Evolutionary conservation across 441 rosid genomes (phyloP).

Genomic region (Bruguiera hainesii): DNA sequence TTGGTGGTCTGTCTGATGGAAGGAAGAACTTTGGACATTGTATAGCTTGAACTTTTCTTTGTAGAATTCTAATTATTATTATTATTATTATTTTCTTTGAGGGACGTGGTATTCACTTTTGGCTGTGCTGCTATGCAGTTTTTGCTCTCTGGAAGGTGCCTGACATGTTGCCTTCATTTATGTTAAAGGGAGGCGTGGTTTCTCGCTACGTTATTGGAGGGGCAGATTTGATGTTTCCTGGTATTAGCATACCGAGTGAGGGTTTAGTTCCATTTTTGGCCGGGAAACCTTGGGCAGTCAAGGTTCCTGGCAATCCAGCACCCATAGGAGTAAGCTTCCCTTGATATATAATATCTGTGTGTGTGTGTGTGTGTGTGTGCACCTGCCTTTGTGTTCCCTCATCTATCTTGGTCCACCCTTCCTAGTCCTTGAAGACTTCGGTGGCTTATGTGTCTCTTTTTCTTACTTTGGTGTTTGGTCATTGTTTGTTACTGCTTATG

Average conservation of each 20-base stretch:
- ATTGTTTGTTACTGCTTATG: background rate
- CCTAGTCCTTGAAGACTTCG: no score
- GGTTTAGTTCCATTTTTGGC: conserved; percentile 67
- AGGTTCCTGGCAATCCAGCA: conserved; percentile 91
- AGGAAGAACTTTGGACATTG: no score
- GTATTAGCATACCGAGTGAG: conserved; percentile 59
- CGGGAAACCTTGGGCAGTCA: conserved; percentile 87
- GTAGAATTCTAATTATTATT: background rate
- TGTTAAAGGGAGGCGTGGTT: conserved; percentile 90
- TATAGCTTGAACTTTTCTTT: no score
- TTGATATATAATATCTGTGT: background rate
- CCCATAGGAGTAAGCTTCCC: conserved; percentile 71
- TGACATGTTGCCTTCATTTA: conserved; percentile 72
- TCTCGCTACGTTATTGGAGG: conserved; percentile 85
- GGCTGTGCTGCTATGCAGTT: conserved; percentile 41
- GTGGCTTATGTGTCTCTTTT: no score
- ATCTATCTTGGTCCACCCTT: background rate
- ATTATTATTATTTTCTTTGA: background rate
- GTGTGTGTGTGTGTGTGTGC: background rate
- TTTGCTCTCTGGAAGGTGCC: conserved; percentile 91
- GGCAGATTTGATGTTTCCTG: conserved; percentile 98
- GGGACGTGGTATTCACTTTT: background rate
- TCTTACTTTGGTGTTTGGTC: background rate
- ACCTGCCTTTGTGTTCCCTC: background rate
- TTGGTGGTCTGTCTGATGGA: no score